Percentiles rank a stretch among this genome's conserved stretches.
Evolutionary conservation across 768 basidiomycete species (phyloP).

Genomic region (Dacryopinax primogenitus): DNA sequence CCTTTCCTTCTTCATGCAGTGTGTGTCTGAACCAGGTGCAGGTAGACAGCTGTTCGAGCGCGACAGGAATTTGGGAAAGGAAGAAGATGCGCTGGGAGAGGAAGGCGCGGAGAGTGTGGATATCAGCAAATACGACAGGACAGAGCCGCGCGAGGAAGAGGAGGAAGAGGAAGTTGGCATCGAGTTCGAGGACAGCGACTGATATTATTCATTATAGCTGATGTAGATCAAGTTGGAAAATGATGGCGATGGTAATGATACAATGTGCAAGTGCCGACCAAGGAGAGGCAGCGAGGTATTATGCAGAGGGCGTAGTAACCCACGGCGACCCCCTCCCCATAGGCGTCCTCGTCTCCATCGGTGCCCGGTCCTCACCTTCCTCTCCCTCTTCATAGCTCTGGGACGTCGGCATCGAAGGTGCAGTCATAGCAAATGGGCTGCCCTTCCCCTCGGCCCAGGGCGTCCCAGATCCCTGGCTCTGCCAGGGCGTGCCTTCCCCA

Average conservation of each 20-base stretch:
- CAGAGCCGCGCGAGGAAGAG: slow-evolving; percentile 33
- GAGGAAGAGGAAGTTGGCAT: slow-evolving; percentile 58
- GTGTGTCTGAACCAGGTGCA: slow-evolving; percentile 24
- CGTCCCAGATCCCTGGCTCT: neutral
- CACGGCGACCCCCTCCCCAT: neutral
- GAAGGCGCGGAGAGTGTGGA: slow-evolving; percentile 83
- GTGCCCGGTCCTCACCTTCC: neutral
- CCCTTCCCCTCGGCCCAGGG: neutral
- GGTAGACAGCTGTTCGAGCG: slow-evolving; percentile 89
- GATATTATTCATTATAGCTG: slow-evolving; percentile 18
- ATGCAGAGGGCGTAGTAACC: neutral
- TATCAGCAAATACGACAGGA: slow-evolving; percentile 74
- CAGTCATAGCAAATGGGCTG: neutral
- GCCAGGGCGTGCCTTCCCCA: slow-evolving; percentile 2
- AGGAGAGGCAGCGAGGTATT: neutral
- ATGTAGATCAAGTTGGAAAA: neutral
- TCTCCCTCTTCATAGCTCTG: neutral
- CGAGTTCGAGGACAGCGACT: slow-evolving; percentile 82
- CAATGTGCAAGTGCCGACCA: neutral
- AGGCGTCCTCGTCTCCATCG: neutral
- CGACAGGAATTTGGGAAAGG: slow-evolving; percentile 50
- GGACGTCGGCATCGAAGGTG: neutral
- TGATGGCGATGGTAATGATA: neutral
- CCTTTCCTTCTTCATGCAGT: neutral
- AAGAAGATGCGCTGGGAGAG: slow-evolving; percentile 68